These are phyloP conservation scores for Lolium rigidum DNA, from an alignment of 176 grass and related monocot genomes.

Conservation along the genomic window DNA sequence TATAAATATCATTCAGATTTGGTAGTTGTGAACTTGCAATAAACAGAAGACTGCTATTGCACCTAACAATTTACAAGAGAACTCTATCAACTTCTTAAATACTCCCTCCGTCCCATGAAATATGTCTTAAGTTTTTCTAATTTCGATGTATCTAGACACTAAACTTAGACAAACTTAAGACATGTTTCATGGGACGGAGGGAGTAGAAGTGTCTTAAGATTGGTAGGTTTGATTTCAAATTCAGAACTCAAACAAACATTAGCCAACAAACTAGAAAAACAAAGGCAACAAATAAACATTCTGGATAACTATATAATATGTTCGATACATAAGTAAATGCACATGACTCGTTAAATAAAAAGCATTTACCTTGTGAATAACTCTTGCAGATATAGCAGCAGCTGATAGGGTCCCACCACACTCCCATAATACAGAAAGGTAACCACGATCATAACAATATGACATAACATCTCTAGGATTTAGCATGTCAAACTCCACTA, in stretches of 20 bases:
- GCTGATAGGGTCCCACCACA: conserved; percentile 87
- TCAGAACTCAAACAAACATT: background rate
- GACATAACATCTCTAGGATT: conserved; percentile 93
- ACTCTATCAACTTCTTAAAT: conserved; percentile 19
- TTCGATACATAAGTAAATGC: background rate
- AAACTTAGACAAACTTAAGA: too few species aligned
- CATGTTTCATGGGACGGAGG: too few species aligned
- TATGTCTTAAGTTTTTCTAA: too few species aligned
- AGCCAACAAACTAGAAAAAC: background rate
- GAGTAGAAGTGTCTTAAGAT: background rate
- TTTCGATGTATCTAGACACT: too few species aligned
- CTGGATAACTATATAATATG: background rate
- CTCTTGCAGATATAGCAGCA: conserved; percentile 82
- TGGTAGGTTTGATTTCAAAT: background rate
- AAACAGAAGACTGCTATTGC: background rate
- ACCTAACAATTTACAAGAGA: background rate
- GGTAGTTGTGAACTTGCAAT: background rate
- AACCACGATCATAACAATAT: conserved; percentile 92
- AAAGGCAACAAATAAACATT: conserved; percentile 7
- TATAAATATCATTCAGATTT: background rate
- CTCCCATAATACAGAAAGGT: conserved; percentile 93
- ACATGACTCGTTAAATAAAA: conserved; percentile 17
- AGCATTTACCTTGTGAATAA: conserved; percentile 88
- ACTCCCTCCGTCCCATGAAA: too few species aligned
- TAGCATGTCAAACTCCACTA: conserved; percentile 97